Evolutionary conservation across 2,329 filamentous ascomycete species (phyloP), one percentile per base, ranked within the genome.

Genomic region (Metarhizium brunneum): DNA sequence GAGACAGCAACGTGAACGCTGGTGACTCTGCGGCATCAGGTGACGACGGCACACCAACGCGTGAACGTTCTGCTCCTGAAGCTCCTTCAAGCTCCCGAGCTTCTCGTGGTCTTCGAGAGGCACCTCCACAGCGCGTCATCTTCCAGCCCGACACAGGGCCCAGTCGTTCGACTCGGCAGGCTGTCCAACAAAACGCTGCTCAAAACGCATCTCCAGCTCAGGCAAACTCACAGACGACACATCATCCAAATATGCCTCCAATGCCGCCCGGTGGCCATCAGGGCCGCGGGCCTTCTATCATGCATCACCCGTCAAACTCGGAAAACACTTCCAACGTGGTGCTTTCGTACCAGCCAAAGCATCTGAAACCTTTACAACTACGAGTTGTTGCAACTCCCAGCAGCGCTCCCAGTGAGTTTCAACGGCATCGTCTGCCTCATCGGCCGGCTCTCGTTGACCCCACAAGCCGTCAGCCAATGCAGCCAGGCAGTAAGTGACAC

Each of bases 71-170:
- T 4, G 73, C 73, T 2, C 73, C 75, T 55, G 80, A 82, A 52
- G 73, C 76, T 14, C 75, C 78, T 29, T 81, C 81, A 4, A 79
- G 76, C 47, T 76, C 77, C 42, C 75, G 83, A 58, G 81, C 81
- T 18, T 85, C 83, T 2, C 75, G 85, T 59, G 86, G 84, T 42
- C 74, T 92, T 52, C 81, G 90, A 60, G 88, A 94, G 68, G 88
- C 89, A n/a, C 90, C 90, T 32, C 86, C 90, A 1, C 90, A 92
- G 66, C 80, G 90, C 59, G 84, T 92, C 53, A 85, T 94, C 53
- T 95, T 92, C 69, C 89, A 94, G 66, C 90, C 90, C 35, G 90
- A 95, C 63, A 84, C 85, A 2, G 81, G 80, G 10, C 76, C 86
- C 3, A 75, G 80, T 14, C 80, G 88, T 59, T 80, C 84, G 62